Base-by-base conservation (phyloP, 495 filamentous ascomycete genomes). In the Collariella sp. region DNA sequence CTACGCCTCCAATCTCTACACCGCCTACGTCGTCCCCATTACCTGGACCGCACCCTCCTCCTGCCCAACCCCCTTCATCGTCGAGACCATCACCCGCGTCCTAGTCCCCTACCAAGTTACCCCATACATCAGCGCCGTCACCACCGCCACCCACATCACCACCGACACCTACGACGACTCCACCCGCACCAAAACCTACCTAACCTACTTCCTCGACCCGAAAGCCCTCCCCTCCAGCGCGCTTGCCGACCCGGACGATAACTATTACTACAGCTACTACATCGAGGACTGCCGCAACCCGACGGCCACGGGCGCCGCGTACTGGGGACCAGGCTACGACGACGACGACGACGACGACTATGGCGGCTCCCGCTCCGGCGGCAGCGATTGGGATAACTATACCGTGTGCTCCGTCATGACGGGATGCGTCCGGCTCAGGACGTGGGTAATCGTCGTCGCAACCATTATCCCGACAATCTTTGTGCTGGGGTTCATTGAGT, bases 401-500 rank as follows among this genome's bases (percentile, higher is more conserved):
- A 22, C 57, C 43, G 41, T 65, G 31, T 55, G 50, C 34, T 65
- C 38, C 20, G 23, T 48, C 16, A 48, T 47, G 33, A 51, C 63
- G 23, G 68, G 65, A 0, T 73, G 72, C 56, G 64, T 65, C 11
- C 16, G 19, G 52, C 58, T 35, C 36, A 65, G 3, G 11, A 67
- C 62, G 35, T 57, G 70, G 43, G 63, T 70, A 4, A 63, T 79
- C 42, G 71, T 75, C 38, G 46, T 65, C 7, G 59, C 68, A 7
- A 52, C 74, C 13, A 64, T 75, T 42, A 52, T 75, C 7, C 67
- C 72, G 7, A 44, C 74, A 3, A 60, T 72, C 49, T 70, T 80
- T 52, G 39, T 79, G 19, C 58, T 73, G 13, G 77, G 77, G 24
- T 72, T 79, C 56, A 39, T 76, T 44, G 76, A 79, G 55, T 69